phyloP scores from a whole-genome alignment of 2,329 filamentous ascomycete species.

The Atkinsonella texensis region DNA sequence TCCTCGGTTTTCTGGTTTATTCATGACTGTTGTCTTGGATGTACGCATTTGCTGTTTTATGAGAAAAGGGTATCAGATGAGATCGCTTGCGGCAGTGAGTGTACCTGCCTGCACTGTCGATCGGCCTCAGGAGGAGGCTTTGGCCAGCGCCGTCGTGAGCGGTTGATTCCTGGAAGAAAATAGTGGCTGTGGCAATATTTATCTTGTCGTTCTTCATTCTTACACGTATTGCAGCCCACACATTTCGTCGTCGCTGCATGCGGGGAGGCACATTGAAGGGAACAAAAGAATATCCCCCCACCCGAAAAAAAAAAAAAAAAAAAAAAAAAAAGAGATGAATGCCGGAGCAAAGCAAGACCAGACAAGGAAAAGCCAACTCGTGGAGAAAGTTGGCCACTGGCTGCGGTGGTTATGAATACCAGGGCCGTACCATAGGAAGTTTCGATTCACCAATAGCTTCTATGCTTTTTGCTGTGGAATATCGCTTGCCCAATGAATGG shows the following conservation, averaged over 20 bases:
- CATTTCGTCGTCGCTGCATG: not conserved
- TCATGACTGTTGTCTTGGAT: not conserved
- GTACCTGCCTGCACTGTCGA: not conserved
- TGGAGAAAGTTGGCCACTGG: not conserved
- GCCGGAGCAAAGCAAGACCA: not conserved
- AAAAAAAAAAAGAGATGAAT: not conserved
- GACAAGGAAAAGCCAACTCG: not conserved
- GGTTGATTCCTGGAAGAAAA: too few relatives aligned
- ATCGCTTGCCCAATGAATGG: not conserved
- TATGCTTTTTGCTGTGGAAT: not conserved
- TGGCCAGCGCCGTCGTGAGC: not conserved
- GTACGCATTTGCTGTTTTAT: not conserved
- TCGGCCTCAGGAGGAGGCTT: not conserved
- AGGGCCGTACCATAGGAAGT: not conserved
- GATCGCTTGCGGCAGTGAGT: not conserved
- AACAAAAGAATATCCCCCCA: not conserved
- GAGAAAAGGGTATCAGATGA: not conserved
- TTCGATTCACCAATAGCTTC: not conserved
- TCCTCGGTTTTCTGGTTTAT: slow-evolving; percentile 11
- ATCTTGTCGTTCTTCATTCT: slow-evolving; percentile 2
- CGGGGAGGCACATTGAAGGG: not conserved
- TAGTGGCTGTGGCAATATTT: slow-evolving; percentile 1
- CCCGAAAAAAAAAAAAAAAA: not conserved
- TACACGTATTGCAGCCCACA: not conserved
- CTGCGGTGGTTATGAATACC: too few relatives aligned